Conservation (phyloP, 1,284 basidiomycete species). For the Sporisorium reilianum region DNA sequence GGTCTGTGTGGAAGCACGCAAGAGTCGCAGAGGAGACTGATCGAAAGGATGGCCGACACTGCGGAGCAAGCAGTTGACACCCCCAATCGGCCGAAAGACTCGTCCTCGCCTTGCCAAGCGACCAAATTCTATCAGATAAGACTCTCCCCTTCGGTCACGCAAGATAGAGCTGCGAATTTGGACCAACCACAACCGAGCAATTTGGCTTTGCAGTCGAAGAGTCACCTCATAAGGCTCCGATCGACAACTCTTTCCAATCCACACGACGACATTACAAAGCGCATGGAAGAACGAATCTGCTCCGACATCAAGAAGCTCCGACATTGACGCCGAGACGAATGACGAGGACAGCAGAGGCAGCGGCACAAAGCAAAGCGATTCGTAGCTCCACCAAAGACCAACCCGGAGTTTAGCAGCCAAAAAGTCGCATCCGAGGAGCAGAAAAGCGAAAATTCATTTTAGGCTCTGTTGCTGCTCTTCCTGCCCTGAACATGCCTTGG, state of each 20-base stretch:
- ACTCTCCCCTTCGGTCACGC: background rate
- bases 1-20: background rate
- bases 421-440: slow-evolving; percentile 3
- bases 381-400: background rate
- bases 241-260: background rate
- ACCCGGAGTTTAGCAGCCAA: slow-evolving; percentile 11
- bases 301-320: background rate
- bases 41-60: too few species aligned
- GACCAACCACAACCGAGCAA: slow-evolving; percentile 27
- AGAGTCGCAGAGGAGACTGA: too few species aligned
- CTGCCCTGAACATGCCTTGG: background rate
- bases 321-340: background rate
- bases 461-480: background rate
- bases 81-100: slow-evolving; percentile 24
- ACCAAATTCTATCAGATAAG: slow-evolving; percentile 35
- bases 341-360: background rate
- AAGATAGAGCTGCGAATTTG: slow-evolving; percentile 9
- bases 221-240: background rate
- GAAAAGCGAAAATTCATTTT: background rate
- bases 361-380: too few species aligned
- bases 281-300: background rate
- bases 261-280: background rate
- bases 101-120: background rate
- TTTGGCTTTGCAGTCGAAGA: slow-evolving; percentile 20
- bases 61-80: background rate